These are phyloP conservation scores for Tephrocybe sp. DNA, from an alignment of 768 basidiomycete genomes.

Conservation along the genomic window DNA sequence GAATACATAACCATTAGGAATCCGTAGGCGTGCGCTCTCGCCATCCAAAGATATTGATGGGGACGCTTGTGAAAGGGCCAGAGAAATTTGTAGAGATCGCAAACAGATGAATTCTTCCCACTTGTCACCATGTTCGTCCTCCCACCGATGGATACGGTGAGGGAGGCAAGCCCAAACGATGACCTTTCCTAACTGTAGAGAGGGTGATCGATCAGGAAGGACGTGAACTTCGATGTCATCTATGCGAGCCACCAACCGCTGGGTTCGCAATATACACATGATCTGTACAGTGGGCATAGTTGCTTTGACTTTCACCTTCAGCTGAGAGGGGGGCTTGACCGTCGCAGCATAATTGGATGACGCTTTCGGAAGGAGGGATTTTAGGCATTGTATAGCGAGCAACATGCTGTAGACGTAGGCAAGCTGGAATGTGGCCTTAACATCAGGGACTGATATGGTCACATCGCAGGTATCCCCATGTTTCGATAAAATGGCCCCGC, in stretches of 20 bases:
- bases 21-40: constrained; percentile 69
- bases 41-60: constrained; percentile 49
- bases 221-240: constrained; percentile 34
- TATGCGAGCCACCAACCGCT: constrained; percentile 45
- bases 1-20: constrained; percentile 78
- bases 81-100: constrained; percentile 47
- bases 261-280: constrained; percentile 45
- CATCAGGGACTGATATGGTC: constrained; percentile 49
- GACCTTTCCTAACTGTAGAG: constrained; percentile 40
- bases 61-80: constrained; percentile 31
- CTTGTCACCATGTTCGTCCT: constrained; percentile 34
- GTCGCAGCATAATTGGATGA: constrained; percentile 13
- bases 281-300: constrained; percentile 48
- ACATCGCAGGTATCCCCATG: constrained; percentile 44
- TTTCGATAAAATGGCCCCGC: constrained; percentile 17
- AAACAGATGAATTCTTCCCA: constrained; percentile 81
- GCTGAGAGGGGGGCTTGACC: constrained; percentile 4
- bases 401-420: constrained; percentile 71
- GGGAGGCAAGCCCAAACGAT: constrained; percentile 61
- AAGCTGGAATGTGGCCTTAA: constrained; percentile 55
- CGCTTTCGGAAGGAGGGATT: constrained; percentile 31
- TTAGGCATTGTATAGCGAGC: constrained; percentile 57
- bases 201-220: constrained; percentile 25
- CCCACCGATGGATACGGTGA: constrained; percentile 31
- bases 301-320: constrained; percentile 29